Conservation (phyloP, 257 asterid species). For the Solanum neorickii region DNA sequence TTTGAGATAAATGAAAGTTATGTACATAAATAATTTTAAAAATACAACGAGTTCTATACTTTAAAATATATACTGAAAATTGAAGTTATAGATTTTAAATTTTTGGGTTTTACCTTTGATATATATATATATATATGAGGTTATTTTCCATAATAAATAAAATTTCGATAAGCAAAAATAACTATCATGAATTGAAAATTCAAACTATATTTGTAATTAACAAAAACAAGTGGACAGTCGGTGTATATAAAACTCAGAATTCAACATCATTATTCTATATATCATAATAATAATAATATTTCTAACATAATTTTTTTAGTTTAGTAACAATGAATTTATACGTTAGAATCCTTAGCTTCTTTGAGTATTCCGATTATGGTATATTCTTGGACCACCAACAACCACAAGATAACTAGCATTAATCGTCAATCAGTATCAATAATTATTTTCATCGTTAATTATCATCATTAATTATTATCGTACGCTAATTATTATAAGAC, state of each 20-base stretch:
- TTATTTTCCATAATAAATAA: background rate
- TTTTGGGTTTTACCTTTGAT: background rate
- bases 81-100: too few relatives aligned
- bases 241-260: background rate
- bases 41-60: too few relatives aligned
- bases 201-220: background rate
- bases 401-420: background rate
- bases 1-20: too few relatives aligned
- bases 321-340: background rate
- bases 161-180: background rate
- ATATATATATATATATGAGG: too few relatives aligned
- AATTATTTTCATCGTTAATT: background rate
- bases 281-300: background rate
- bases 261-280: background rate
- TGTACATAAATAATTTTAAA: too few relatives aligned
- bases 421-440: background rate
- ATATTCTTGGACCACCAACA: background rate
- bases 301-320: background rate
- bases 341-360: background rate
- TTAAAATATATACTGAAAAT: too few relatives aligned
- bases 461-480: fast-evolving
- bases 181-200: background rate
- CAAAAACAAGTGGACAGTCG: background rate
- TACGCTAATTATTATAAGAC: background rate
- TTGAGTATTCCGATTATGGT: background rate